Percentiles rank a stretch among this genome's conserved stretches.
Evolutionary conservation across 2,329 filamentous ascomycete species (phyloP).

Genomic region (Alternaria viburni): DNA sequence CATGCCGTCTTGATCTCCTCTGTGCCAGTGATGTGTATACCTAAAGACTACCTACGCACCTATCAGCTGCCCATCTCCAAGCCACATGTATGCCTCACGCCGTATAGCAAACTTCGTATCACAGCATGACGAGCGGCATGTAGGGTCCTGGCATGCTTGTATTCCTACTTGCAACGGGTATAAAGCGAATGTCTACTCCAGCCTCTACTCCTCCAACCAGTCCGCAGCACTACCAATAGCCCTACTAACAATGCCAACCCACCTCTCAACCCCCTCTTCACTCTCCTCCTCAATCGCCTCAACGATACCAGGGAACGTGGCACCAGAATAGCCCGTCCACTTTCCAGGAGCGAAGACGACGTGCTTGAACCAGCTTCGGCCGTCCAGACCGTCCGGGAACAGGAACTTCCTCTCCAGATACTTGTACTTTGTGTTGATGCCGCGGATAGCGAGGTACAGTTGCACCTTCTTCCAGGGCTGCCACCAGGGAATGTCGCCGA

Average conservation of each 20-base stretch:
- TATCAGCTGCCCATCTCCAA: background rate
- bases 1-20: background rate
- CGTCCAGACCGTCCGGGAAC: constrained; percentile 76
- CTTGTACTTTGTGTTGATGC: constrained; percentile 83
- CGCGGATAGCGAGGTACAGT: constrained; percentile 68
- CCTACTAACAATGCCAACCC: constrained; percentile 51
- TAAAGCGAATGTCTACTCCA: background rate
- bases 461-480: constrained; percentile 71
- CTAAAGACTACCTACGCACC: background rate
- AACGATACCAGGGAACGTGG: constrained; percentile 69
- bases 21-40: background rate
- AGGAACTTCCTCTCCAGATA: constrained; percentile 80
- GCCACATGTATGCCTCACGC: background rate
- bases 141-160: background rate
- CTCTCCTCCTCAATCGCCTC: constrained; percentile 64
- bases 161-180: background rate
- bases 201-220: constrained; percentile 31
- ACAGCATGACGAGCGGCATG: background rate
- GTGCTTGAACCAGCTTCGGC: constrained; percentile 89
- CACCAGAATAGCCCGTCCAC: constrained; percentile 89
- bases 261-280: constrained; percentile 45
- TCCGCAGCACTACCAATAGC: constrained; percentile 45
- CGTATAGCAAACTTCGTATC: background rate
- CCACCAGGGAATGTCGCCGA: constrained; percentile 75
- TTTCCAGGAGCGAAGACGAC: constrained; percentile 89